phyloP scores from a whole-genome alignment of 176 grass and related monocot species.

The Pharus latifolius region DNA sequence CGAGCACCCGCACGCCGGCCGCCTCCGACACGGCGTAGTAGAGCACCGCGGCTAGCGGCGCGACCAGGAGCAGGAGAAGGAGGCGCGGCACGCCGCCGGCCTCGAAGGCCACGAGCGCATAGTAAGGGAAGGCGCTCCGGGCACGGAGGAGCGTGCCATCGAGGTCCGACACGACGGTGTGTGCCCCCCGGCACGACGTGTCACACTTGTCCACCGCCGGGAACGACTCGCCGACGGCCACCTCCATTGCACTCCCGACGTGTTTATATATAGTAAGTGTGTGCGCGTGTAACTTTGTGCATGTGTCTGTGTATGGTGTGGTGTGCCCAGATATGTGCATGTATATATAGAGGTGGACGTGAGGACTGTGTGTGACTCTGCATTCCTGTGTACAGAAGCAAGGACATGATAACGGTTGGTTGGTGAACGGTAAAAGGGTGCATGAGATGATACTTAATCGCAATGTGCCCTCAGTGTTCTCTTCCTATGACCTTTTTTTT shows the following conservation, averaged over 20 bases:
- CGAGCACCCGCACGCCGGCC: conserved; percentile 30
- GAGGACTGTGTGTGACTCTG: too few relatives aligned
- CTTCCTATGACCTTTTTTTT: too few relatives aligned
- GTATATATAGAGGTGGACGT: too few relatives aligned
- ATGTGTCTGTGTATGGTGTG: not conserved
- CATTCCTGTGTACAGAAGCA: not conserved
- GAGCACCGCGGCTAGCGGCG: conserved; percentile 32
- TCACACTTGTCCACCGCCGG: conserved; percentile 49
- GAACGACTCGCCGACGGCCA: conserved; percentile 16
- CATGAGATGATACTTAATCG: not conserved
- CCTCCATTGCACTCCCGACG: not conserved
- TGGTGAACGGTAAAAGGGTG: not conserved
- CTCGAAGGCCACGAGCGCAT: conserved; percentile 68
- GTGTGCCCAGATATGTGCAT: too few relatives aligned
- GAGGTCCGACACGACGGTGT: conserved; percentile 48
- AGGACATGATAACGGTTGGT: not conserved
- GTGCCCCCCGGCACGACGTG: conserved; percentile 1
- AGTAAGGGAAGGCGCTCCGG: conserved; percentile 49
- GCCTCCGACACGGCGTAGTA: conserved; percentile 32
- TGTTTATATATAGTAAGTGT: too few relatives aligned
- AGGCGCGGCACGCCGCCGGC: conserved; percentile 46
- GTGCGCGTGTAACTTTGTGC: not conserved
- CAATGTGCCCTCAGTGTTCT: not conserved
- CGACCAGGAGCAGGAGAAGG: conserved; percentile 32
- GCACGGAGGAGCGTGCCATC: conserved; percentile 55